Evolutionary conservation across 345 rosid genomes (phyloP).

Genomic region (Eucalyptus dawsonii): DNA sequence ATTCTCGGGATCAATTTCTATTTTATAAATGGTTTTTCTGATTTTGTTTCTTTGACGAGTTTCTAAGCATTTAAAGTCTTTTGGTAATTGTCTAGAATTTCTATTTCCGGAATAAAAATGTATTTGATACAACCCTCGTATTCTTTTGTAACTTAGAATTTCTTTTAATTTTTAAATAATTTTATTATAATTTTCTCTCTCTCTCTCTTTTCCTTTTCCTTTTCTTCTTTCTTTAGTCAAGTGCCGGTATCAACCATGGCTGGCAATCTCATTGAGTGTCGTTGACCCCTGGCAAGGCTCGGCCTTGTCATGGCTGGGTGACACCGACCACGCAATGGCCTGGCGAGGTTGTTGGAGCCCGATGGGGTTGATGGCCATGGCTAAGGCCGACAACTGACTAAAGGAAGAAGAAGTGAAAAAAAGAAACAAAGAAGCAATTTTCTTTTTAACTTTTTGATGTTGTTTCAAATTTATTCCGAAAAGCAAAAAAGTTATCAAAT

Average conservation of each 20-base stretch:
- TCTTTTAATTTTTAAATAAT: too few species aligned
- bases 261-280: accelerated
- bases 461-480: too few species aligned
- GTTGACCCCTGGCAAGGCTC: accelerated
- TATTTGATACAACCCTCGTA: accelerated
- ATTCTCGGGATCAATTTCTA: accelerated
- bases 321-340: accelerated
- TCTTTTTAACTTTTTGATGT: too few species aligned
- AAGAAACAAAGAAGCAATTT: too few species aligned
- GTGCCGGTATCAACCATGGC: accelerated
- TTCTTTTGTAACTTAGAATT: too few species aligned
- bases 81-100: accelerated
- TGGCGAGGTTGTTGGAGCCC: accelerated
- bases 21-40: too few species aligned
- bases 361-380: accelerated
- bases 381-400: accelerated
- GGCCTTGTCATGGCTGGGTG: accelerated
- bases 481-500: accelerated
- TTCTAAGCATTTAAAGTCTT: accelerated
- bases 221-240: too few species aligned
- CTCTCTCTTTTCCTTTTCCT: accelerated
- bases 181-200: too few species aligned
- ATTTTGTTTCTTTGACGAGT: accelerated
- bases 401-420: too few species aligned
- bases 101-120: accelerated